Base-by-base conservation (phyloP, 2,329 filamentous ascomycete species). In the Epichloe coenophiala region DNA sequence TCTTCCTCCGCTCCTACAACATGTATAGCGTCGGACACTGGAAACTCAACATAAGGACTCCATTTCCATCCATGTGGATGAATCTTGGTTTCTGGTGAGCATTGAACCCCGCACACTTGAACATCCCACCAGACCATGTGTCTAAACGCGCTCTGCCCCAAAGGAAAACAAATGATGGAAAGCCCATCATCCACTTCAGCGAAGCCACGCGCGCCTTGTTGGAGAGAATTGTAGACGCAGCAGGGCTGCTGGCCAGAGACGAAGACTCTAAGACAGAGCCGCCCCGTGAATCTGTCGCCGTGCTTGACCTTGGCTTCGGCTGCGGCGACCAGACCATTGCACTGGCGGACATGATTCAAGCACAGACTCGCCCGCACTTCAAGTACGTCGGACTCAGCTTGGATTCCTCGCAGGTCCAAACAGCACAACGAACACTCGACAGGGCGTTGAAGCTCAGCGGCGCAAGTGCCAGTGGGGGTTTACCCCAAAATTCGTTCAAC, bases 41-140 rank as follows among this genome's bases (percentile, higher is more conserved):
- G 54, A 71, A 75, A 53, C 69, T 80, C 46, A 78, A 80, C 56
- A 54, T 77, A 21, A 62, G 67, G 17, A 59, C 74, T 1, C 71
- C 72, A 1, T 64, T 71, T 2, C 57, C 60, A 5, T 69, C 68
- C n/a, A 77, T 80, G 76, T 81, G 78, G 77, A 81, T 81, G 76
- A 81, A 80, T 51, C 72, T 81, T 63, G 78, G 77, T 0, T 80
- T 76, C 53, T 81, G 77, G 78, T 72, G 71, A 59, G 72, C 66
- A 39, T 9, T 21, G 13, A n/a, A 21, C 5, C 15, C 11, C 11
- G 27, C 38, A 19, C 40, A 17, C 8, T 7, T 3, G 23, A 17
- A 8, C 27, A 42, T 15, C 12, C 6, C 15, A 11, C 17, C 35
- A 31, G 17, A 33, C 11, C 2, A 31, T 44, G 7, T 33, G 21